Conservation (phyloP, 2,329 filamentous ascomycete genomes). For the Fusarium tanahbumbuense region DNA sequence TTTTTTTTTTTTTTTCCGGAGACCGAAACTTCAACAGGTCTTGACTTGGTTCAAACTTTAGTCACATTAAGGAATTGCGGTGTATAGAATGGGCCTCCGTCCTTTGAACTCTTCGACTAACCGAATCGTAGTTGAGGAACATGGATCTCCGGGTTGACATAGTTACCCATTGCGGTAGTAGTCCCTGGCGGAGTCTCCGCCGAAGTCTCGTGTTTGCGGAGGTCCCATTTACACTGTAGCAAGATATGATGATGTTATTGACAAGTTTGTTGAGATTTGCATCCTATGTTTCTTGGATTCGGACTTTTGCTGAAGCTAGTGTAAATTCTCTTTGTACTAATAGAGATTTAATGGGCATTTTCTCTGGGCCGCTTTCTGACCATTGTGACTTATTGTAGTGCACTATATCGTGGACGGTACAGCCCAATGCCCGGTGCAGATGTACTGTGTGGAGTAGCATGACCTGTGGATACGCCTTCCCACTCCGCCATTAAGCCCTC, state of each 20-base stretch:
- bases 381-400: not conserved
- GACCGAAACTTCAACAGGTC: not conserved
- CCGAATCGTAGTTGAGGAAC: no score
- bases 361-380: accelerated
- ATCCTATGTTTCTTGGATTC: no score
- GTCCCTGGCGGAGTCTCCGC: not conserved
- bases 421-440: accelerated
- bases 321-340: not conserved
- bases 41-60: not conserved
- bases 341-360: not conserved
- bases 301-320: no score
- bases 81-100: not conserved
- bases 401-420: not conserved
- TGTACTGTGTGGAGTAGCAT: not conserved
- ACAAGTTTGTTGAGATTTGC: no score
- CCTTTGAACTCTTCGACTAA: not conserved
- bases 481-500: slow-evolving; percentile 4
- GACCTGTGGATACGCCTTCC: not conserved
- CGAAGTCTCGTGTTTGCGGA: not conserved
- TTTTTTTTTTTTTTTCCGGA: no score
- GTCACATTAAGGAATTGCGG: not conserved
- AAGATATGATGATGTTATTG: not conserved
- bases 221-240: not conserved
- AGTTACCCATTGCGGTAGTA: not conserved
- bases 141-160: not conserved